These are phyloP conservation scores for Gossypium anomalum DNA, from an alignment of 345 rosid species.

Conservation along the genomic window DNA sequence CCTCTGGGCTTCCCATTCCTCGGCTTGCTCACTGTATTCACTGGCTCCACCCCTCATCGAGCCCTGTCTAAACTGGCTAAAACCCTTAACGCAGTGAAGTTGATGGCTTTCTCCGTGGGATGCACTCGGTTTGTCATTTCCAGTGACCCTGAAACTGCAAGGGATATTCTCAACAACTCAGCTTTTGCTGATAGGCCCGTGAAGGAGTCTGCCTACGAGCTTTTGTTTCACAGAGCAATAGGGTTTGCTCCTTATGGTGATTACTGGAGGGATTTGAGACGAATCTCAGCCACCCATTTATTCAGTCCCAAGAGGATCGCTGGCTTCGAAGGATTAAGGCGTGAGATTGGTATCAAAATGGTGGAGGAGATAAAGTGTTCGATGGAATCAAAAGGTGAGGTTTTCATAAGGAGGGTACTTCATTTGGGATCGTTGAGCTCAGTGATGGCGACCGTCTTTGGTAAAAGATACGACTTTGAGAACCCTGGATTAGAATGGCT, in stretches of 20 bases:
- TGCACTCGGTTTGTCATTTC: conserved; percentile 64
- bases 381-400: conserved; percentile 31
- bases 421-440: conserved; percentile 72
- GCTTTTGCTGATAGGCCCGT: conserved; percentile 83
- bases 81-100: conserved; percentile 30
- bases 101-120: conserved; percentile 85
- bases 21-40: conserved; percentile 24
- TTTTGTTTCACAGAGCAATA: conserved; percentile 64
- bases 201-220: conserved; percentile 84
- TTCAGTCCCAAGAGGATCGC: conserved; percentile 9
- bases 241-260: conserved; percentile 77
- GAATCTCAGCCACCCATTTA: conserved; percentile 27
- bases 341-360: conserved; percentile 47
- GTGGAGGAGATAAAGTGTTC: conserved; percentile 29
- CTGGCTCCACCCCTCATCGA: conserved; percentile 37
- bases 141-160: conserved; percentile 69
- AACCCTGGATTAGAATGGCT: conserved; percentile 22
- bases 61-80: conserved; percentile 42
- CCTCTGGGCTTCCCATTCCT: conserved; percentile 60
- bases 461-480: conserved; percentile 50
- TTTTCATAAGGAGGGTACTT: conserved; percentile 45
- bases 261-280: conserved; percentile 82
- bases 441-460: conserved; percentile 75
- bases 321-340: conserved; percentile 41
- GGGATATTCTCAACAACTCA: conserved; percentile 65